Percentiles rank a stretch among this genome's conserved stretches.
These are phyloP conservation scores for Tylopilus sp. DNA, from an alignment of 1,284 basidiomycete genomes.

Conservation along the genomic window DNA sequence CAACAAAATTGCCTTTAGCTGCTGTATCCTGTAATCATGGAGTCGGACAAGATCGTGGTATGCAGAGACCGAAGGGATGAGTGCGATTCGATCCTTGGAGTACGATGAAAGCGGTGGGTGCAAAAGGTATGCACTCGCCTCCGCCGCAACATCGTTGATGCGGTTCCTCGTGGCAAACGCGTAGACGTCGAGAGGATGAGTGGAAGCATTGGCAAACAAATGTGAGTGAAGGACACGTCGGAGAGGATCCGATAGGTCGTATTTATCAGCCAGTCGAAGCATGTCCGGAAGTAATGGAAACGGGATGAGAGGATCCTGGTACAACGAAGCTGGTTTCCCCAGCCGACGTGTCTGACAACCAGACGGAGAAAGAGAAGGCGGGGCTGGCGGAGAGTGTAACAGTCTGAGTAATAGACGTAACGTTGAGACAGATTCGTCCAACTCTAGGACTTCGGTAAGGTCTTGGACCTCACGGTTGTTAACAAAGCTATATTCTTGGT, in stretches of 20 bases:
- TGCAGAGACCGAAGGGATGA: slow-evolving; percentile 51
- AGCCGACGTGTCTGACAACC: slow-evolving; percentile 26
- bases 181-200: slow-evolving; percentile 54
- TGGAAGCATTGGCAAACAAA: slow-evolving; percentile 50
- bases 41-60: slow-evolving; percentile 58
- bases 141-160: slow-evolving; percentile 45
- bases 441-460: slow-evolving; percentile 39
- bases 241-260: slow-evolving; percentile 46
- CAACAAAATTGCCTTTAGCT: slow-evolving; percentile 46
- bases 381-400: slow-evolving; percentile 46
- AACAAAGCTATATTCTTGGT: slow-evolving; percentile 29
- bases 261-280: slow-evolving; percentile 59
- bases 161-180: slow-evolving; percentile 44
- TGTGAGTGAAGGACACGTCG: slow-evolving; percentile 44
- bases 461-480: slow-evolving; percentile 15
- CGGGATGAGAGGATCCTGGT: slow-evolving; percentile 47
- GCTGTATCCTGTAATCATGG: slow-evolving; percentile 50
- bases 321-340: slow-evolving; percentile 34
- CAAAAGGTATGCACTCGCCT: slow-evolving; percentile 54
- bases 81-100: slow-evolving; percentile 45
- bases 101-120: slow-evolving; percentile 51
- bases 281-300: slow-evolving; percentile 55
- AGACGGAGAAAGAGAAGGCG: slow-evolving; percentile 34
- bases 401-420: slow-evolving; percentile 50
- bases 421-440: slow-evolving; percentile 47